Evolutionary conservation across 1,139 yeast genomes (phyloP), one percentile per base, ranked within the genome.

Genomic region (Suhomyces maxii): DNA sequence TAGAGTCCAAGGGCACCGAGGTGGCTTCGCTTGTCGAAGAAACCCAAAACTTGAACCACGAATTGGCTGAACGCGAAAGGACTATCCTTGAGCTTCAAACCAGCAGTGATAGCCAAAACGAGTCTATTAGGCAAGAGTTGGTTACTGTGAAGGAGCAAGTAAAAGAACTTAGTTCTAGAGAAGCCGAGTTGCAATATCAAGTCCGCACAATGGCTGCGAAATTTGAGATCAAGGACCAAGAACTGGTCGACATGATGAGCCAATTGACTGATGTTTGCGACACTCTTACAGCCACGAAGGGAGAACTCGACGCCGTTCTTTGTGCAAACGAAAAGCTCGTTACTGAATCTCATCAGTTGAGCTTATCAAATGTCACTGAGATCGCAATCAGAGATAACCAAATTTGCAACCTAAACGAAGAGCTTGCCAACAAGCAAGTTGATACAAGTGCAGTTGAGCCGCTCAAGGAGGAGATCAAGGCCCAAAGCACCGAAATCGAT

Each of bases 1-100:
- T 41, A 11, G 30, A 12, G n/a, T 25, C 34, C 26, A 36, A 41
- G 8, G 18, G 36, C 8, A 23, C 13, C 6, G 45, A 42, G 13
- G 26, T 38, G 7, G 35, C 34, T 30, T 42, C 45, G 6, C 40
- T 42, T 13, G 45, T 42, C 5, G 45, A 42, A 42, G 45, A 42
- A 14, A 42, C 37, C 34, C 45, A 42, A 30, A 39, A 43, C 32
- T 39, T 43, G 42, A 35, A 43, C 26, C 37, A 43, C 26, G 41
- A 39, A 18, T 26, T 43, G 37, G 36, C 36, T 13, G 9, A 11
- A 10, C 18, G 34, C 14, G 39, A 38, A 18, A 35, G n/a, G 12
- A 33, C 37, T 14, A 40, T 44, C 8, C 35, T 42, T n/a, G 46
- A 42, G 11, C 31, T 42, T 8, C 31, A 28, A 11, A 7, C 9